These are phyloP conservation scores for Cicer arietinum DNA, from an alignment of 306 rosid species.

Conservation along the genomic window DNA sequence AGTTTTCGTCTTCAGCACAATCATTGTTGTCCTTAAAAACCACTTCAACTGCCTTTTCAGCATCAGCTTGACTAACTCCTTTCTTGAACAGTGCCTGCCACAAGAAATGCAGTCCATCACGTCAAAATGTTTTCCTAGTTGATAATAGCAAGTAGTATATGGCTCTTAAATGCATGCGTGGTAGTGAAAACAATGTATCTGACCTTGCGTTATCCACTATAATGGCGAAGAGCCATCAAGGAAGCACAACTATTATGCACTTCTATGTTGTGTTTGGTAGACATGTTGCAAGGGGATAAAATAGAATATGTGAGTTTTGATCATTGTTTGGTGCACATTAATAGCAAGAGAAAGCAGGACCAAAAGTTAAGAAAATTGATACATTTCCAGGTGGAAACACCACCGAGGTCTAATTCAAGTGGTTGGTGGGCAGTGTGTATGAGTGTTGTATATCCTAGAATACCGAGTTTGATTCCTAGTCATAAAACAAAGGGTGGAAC, in stretches of 20 bases:
- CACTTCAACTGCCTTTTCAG: conserved; percentile 76
- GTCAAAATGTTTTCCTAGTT: conserved; percentile 20
- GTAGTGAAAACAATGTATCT: not conserved
- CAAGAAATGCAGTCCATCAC: conserved; percentile 46
- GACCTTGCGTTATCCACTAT: conserved; percentile 25
- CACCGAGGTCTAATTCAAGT: no score
- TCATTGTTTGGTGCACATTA: not conserved
- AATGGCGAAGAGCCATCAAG: conserved; percentile 7
- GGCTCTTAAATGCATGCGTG: not conserved
- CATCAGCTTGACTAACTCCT: conserved; percentile 78
- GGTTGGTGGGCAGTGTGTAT: no score
- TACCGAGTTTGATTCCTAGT: no score
- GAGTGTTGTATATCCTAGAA: no score
- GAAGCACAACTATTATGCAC: conserved; percentile 21
- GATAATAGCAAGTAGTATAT: conserved; percentile 38
- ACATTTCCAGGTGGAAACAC: no score
- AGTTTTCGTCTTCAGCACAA: conserved; percentile 48
- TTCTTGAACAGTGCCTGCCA: conserved; percentile 79
- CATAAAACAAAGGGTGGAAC: not conserved
- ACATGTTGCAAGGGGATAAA: not conserved
- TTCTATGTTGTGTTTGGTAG: not conserved
- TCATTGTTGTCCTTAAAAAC: conserved; percentile 57
- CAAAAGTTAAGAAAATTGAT: not conserved
- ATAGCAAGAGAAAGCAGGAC: not conserved
- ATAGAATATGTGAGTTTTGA: not conserved